Percentiles rank a stretch among this genome's conserved stretches.
phyloP scores from a whole-genome alignment of 768 basidiomycete species.

The button mushroom (Agaricus bisporus) region DNA sequence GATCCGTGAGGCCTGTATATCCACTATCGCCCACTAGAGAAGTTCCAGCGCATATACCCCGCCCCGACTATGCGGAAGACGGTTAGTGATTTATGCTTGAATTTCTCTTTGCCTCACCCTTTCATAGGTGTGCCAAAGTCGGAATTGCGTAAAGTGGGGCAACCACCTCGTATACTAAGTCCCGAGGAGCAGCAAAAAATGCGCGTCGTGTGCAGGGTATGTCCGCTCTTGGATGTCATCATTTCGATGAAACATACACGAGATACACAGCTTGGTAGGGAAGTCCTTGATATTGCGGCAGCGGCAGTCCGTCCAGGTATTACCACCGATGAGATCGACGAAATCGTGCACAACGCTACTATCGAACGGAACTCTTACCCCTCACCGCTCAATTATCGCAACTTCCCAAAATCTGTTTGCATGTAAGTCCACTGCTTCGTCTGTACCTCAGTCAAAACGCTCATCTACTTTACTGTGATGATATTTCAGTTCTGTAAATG shows the following conservation, averaged over 20 bases:
- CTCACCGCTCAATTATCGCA: constrained; percentile 85
- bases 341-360: constrained; percentile 86
- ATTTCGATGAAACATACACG: background rate
- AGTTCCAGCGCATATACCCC: constrained; percentile 78
- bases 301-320: constrained; percentile 84
- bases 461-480: background rate
- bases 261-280: constrained; percentile 63
- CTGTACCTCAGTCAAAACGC: background rate
- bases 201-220: constrained; percentile 78
- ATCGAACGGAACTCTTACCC: constrained; percentile 92
- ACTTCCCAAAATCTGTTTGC: constrained; percentile 95
- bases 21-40: constrained; percentile 75
- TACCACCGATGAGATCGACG: constrained; percentile 93
- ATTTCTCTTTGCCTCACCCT: constrained; percentile 1
- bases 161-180: constrained; percentile 59
- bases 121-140: constrained; percentile 49
- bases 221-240: constrained; percentile 21
- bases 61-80: constrained; percentile 80
- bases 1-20: constrained; percentile 74
- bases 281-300: constrained; percentile 92
- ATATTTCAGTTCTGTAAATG: constrained; percentile 73
- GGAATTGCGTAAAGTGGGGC: constrained; percentile 52
- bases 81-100: constrained; percentile 22
- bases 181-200: constrained; percentile 83
- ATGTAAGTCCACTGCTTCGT: constrained; percentile 50